A percentile compares a stretch with the other conserved stretches of the same genome.
phyloP scores from a whole-genome alignment of 78 protist species.

The Polysphondylium violaceum region DNA sequence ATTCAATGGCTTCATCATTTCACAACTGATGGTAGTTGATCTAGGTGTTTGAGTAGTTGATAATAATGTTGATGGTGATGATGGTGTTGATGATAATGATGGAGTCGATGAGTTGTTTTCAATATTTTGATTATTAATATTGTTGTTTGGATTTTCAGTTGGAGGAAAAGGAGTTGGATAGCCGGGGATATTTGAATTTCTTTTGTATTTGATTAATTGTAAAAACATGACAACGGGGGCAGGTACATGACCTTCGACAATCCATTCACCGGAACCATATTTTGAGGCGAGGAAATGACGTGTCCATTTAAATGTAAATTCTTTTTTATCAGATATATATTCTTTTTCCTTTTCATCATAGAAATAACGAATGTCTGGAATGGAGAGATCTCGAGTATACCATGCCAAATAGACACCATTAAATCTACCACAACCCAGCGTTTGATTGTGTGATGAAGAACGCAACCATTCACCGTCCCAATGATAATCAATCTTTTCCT shows the following conservation, averaged over 20 bases:
- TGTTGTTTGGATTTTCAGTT: background rate
- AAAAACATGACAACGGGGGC: constrained; percentile 68
- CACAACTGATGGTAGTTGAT: background rate
- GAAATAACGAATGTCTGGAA: constrained; percentile 43
- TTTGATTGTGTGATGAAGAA: background rate
- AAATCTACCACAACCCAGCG: constrained; percentile 57
- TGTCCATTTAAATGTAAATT: constrained; percentile 68
- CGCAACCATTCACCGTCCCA: constrained; percentile 81
- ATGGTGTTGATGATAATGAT: background rate
- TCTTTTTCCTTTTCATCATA: constrained; percentile 63
- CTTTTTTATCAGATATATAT: constrained; percentile 8
- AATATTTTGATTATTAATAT: background rate
- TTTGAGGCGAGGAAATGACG: constrained; percentile 61
- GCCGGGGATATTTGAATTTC: constrained; percentile 16
- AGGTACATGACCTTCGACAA: constrained; percentile 78
- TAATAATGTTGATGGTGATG: background rate
- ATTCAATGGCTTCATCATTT: too few relatives aligned
- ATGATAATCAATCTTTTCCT: constrained; percentile 58
- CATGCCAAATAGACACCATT: constrained; percentile 75
- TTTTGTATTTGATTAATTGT: constrained; percentile 31
- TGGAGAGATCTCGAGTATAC: constrained; percentile 5
- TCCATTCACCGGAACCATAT: constrained; percentile 63
- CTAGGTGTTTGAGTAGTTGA: background rate
- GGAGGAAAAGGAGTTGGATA: constrained; percentile 2
- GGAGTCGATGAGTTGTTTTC: constrained; percentile 17